Base-by-base conservation (phyloP, 495 filamentous ascomycete species). In the Friedmanniomyces simplex region DNA sequence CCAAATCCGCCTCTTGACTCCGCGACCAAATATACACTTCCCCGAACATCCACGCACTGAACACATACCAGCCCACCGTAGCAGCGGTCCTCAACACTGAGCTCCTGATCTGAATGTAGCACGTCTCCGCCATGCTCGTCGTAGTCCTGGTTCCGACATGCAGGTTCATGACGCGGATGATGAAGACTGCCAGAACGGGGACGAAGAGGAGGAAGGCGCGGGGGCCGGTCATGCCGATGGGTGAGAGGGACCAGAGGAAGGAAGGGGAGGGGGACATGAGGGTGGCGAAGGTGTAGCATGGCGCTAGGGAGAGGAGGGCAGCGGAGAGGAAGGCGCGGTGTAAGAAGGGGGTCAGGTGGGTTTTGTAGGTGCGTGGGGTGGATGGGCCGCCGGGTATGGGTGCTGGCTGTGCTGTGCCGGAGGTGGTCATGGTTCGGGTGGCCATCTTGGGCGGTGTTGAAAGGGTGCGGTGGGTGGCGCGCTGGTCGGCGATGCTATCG, bases 291-390 rank as follows among this genome's bases (percentile, higher is more conserved):
- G 79, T 24, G 69, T 95, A 97, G 71, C 86, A 88, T 58, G 88
- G 72, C 16, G 76, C 69, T 14, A 91, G 66, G 8, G 86, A 69
- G 39, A 88, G 67, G 34, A 78, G 69, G 46, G 84, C 85, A 30
- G 89, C 87, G 53, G 79, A 78, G 41, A 83, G 82, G 75, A 96
- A 97, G 57, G 89, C 79, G 62, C 88, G 78, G 69, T 98, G 93
- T 52, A 97, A 73, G 41, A 87, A 80, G 34, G 93, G 91, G 39
- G 91, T 95, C 56, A 97, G 72, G 70, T 94, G 90, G 66, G 95
- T 87, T 74, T 91, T 83, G 67, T 96, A 96, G 41, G 79, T 79
- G 50, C 80, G 73, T 32, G 65, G 48, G n/a, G 49, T 18, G 4
- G 32, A 18, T 46, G 14, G 5, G 4, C 14, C 14, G 18, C 18